phyloP scores from a whole-genome alignment of 2,329 filamentous ascomycete genomes.

The Sporothrix inflata region DNA sequence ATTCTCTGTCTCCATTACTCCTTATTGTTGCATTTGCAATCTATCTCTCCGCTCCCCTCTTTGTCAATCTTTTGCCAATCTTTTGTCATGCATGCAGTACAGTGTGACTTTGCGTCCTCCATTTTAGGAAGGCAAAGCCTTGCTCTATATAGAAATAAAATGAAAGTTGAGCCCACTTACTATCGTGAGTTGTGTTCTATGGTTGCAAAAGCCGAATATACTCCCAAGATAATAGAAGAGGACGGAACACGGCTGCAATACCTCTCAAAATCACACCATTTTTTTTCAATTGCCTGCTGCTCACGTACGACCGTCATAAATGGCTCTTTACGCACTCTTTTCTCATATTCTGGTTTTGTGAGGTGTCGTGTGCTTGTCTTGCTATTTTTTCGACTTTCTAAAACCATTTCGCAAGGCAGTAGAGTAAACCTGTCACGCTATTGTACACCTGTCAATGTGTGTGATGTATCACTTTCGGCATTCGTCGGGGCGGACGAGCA shows the following conservation, averaged over 20 bases:
- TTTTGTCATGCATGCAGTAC: background rate
- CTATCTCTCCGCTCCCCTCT: background rate
- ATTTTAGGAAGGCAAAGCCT: background rate
- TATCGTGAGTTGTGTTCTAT: background rate
- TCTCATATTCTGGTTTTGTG: background rate
- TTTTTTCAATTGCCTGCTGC: background rate
- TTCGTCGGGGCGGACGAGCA: background rate
- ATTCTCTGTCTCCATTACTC: background rate
- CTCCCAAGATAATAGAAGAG: background rate
- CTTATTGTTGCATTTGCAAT: background rate
- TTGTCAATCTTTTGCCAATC: background rate
- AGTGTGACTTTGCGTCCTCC: background rate
- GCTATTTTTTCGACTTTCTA: background rate
- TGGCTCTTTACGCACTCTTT: background rate
- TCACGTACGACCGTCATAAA: background rate
- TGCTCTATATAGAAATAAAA: background rate
- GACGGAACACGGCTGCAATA: background rate
- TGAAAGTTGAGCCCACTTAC: background rate
- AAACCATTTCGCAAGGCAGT: background rate
- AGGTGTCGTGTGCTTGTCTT: conserved; percentile 3
- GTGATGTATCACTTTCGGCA: conserved; percentile 15
- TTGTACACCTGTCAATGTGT: background rate
- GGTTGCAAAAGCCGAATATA: background rate
- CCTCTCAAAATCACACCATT: conserved; percentile 4
- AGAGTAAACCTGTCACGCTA: background rate